Evolutionary conservation across 352 stramenopile genomes (phyloP).

Genomic region (Phytophthora ramorum): DNA sequence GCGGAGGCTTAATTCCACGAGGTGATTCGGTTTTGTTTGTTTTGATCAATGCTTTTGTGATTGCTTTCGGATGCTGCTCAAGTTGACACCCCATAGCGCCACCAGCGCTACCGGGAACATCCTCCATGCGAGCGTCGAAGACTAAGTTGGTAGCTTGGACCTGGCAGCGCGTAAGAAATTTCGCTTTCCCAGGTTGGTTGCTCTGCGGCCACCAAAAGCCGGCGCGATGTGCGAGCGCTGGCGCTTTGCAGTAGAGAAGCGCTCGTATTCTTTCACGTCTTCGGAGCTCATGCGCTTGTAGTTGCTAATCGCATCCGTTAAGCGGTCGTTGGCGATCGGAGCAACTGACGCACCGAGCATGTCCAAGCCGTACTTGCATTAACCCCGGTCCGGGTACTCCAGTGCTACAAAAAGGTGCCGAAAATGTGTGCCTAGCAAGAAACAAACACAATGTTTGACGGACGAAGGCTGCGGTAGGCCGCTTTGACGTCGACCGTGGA

Average conservation of each 20-base stretch:
- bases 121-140: conserved; percentile 64
- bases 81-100: conserved; percentile 69
- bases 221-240: conserved; percentile 62
- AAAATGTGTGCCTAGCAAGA: too few species aligned
- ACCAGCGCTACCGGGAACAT: conserved; percentile 59
- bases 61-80: conserved; percentile 62
- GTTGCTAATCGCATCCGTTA: conserved; percentile 22
- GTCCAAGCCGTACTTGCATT: conserved; percentile 84
- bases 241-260: conserved; percentile 79
- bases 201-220: conserved; percentile 58
- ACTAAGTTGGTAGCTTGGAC: conserved; percentile 66
- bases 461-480: conserved; percentile 79
- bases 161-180: conserved; percentile 58
- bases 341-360: conserved; percentile 65
- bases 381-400: too few species aligned
- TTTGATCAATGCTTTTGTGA: conserved; percentile 41
- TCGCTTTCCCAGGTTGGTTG: conserved; percentile 71
- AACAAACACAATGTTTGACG: conserved; percentile 13
- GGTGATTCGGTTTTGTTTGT: background rate
- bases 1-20: conserved; percentile 38
- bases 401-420: too few species aligned
- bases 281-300: conserved; percentile 76
- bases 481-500: conserved; percentile 77
- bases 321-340: conserved; percentile 42
- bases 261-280: conserved; percentile 76